Base-by-base conservation (phyloP, 805 yeast genomes). In the Candida endomychidarum region DNA sequence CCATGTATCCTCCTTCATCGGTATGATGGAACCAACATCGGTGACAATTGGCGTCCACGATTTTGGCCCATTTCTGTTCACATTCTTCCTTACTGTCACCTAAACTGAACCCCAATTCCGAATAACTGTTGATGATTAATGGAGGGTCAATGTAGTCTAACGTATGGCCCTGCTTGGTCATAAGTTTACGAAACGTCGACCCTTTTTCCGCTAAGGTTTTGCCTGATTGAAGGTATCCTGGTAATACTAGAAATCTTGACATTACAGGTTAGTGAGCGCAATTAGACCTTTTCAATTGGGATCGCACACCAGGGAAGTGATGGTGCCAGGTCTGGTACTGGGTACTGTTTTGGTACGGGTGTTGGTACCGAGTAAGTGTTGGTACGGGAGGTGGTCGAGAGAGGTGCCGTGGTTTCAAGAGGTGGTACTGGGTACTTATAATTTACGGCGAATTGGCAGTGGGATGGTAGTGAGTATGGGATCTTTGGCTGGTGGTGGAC, bases 221-320 rank as follows among this genome's bases (percentile, higher is more conserved):
- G 14, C 65, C 70, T 35, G 56, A 59, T 39, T 68, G 74, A 15
- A 68, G 50, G 46, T 51, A 68, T 2, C 74, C 74, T 14, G 70
- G 71, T 18, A 68, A 54, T 14, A 45, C 49, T 21, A 48, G 15
- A 23, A 48, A 47, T 22, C 37, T 24, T 20, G 24, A 18, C 35
- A 37, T 28, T 15, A 27, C 17, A 12, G 30, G n/a, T n/a, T n/a
- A n/a, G n/a, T n/a, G n/a, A n/a, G n/a, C n/a, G n/a, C n/a, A n/a
- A n/a, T n/a, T n/a, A n/a, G n/a, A n/a, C n/a, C n/a, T n/a, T n/a
- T n/a, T n/a, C n/a, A n/a, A n/a, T n/a, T n/a, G n/a, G n/a, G n/a
- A n/a, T n/a, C n/a, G n/a, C n/a, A n/a, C n/a, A n/a, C n/a, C n/a
- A n/a, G n/a, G n/a, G n/a, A n/a, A n/a, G n/a, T n/a, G n/a, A n/a